Evolutionary conservation across 768 basidiomycete species (phyloP).

Genomic region (Hygrophoropsis aurantiaca): DNA sequence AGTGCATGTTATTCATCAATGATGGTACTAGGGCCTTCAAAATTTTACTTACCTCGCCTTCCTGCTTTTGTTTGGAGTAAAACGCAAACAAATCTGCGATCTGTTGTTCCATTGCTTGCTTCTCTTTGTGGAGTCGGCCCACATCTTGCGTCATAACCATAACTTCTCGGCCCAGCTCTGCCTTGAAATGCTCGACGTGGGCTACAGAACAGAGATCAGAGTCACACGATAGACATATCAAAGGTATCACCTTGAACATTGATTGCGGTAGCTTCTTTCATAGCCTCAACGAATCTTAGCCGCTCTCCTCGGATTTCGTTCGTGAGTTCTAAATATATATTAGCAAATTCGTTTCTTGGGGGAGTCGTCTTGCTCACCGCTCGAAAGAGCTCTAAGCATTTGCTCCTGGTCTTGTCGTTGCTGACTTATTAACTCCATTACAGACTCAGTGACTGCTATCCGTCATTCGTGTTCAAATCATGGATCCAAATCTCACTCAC

Average conservation of each 20-base stretch:
- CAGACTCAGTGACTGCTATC: constrained; percentile 52
- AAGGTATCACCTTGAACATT: constrained; percentile 68
- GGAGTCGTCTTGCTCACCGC: constrained; percentile 43
- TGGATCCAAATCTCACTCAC: constrained; percentile 23
- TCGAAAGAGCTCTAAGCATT: constrained; percentile 63
- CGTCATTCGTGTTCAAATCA: neutral
- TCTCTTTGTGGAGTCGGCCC: constrained; percentile 61
- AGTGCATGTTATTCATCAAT: neutral
- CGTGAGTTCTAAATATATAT: constrained; percentile 57
- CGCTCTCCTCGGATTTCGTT: constrained; percentile 85
- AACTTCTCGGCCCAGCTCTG: constrained; percentile 74
- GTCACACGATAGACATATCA: neutral
- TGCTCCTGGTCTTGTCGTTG: constrained; percentile 74
- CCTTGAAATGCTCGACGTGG: constrained; percentile 87
- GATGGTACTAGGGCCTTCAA: too few species aligned
- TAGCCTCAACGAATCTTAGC: constrained; percentile 88
- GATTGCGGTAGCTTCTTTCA: constrained; percentile 89
- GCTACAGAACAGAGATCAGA: constrained; percentile 39
- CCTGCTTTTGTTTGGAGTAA: constrained; percentile 64
- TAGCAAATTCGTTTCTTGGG: neutral
- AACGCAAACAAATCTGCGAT: constrained; percentile 74
- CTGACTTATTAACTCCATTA: constrained; percentile 61
- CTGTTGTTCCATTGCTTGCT: constrained; percentile 64
- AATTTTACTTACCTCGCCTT: constrained; percentile 26
- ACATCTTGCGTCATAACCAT: constrained; percentile 74